Percentiles rank a stretch among this genome's conserved stretches.
These are phyloP conservation scores for Noccaea bulbosa DNA, from an alignment of 345 rosid genomes.

Conservation along the genomic window DNA sequence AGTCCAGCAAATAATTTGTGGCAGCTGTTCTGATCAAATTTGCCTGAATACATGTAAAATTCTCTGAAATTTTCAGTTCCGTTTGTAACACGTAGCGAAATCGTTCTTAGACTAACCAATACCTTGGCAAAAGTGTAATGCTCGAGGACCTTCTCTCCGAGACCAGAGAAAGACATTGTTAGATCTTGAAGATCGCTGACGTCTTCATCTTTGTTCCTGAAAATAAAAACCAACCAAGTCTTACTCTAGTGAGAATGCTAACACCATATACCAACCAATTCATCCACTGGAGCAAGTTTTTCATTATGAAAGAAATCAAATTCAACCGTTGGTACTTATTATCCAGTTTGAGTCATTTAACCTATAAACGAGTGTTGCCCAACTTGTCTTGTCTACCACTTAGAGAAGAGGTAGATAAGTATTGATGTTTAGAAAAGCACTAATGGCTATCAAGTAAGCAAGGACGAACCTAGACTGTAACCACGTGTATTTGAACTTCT, in stretches of 20 bases:
- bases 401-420: slow-evolving; percentile 2
- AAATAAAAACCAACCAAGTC: slow-evolving; percentile 33
- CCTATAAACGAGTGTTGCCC: neutral
- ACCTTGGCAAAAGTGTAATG: slow-evolving; percentile 97
- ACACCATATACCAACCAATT: neutral
- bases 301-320: slow-evolving; percentile 1
- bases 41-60: slow-evolving; percentile 55
- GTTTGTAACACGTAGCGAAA: slow-evolving; percentile 7
- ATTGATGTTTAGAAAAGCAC: slow-evolving; percentile 22
- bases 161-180: slow-evolving; percentile 70
- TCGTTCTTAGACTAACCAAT: slow-evolving; percentile 11
- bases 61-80: neutral
- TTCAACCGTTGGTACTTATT: neutral
- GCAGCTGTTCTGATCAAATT: slow-evolving; percentile 90
- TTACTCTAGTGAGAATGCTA: slow-evolving; percentile 18
- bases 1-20: slow-evolving; percentile 71
- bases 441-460: slow-evolving; percentile 17
- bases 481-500: slow-evolving; percentile 83
- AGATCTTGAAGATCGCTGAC: slow-evolving; percentile 78
- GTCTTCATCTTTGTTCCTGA: slow-evolving; percentile 72
- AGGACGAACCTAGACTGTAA: slow-evolving; percentile 62
- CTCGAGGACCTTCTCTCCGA: slow-evolving; percentile 88
- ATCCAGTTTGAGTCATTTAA: slow-evolving; percentile 20
- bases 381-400: slow-evolving; percentile 10
- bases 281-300: slow-evolving; percentile 7